Evolutionary conservation across 495 filamentous ascomycete genomes (phyloP).

Genomic region (Penicillium subrubescens): DNA sequence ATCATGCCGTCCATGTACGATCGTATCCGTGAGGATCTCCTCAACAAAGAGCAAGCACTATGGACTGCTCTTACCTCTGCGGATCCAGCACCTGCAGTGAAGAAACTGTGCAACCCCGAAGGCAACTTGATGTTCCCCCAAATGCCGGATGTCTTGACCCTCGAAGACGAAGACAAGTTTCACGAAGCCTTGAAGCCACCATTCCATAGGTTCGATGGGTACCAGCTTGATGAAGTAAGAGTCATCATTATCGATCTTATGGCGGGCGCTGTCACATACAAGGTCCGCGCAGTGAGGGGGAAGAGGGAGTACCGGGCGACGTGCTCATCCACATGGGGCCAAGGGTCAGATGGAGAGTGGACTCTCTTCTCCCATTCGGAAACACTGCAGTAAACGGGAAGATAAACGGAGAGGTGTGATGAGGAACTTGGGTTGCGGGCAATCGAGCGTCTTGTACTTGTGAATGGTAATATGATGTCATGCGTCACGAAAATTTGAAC

Average conservation of each 20-base stretch:
- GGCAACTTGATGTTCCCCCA: conserved; percentile 45
- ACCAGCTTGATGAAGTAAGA: conserved; percentile 41
- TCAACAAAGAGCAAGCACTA: conserved; percentile 41
- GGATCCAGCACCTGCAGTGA: conserved; percentile 42
- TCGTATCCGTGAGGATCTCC: conserved; percentile 45
- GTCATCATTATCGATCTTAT: conserved; percentile 50
- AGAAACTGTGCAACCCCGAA: conserved; percentile 39
- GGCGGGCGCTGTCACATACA: conserved; percentile 45
- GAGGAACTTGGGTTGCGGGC: background rate
- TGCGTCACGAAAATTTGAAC: conserved; percentile 23
- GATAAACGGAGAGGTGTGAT: background rate
- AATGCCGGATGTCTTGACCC: conserved; percentile 33
- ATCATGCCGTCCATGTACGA: conserved; percentile 47
- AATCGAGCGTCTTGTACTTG: conserved; percentile 15
- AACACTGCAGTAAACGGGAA: conserved; percentile 30
- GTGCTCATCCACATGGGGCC: conserved; percentile 47
- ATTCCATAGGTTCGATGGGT: conserved; percentile 48
- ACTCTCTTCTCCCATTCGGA: conserved; percentile 41
- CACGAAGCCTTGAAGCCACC: conserved; percentile 35
- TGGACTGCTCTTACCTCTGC: conserved; percentile 50
- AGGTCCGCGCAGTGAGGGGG: conserved; percentile 32
- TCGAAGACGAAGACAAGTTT: conserved; percentile 33
- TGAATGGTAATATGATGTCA: conserved; percentile 18
- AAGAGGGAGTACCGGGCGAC: conserved; percentile 34
- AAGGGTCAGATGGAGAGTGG: conserved; percentile 51